Conservation (phyloP, 139 green algal genomes). For the Tetradesmus lagerheimii region DNA sequence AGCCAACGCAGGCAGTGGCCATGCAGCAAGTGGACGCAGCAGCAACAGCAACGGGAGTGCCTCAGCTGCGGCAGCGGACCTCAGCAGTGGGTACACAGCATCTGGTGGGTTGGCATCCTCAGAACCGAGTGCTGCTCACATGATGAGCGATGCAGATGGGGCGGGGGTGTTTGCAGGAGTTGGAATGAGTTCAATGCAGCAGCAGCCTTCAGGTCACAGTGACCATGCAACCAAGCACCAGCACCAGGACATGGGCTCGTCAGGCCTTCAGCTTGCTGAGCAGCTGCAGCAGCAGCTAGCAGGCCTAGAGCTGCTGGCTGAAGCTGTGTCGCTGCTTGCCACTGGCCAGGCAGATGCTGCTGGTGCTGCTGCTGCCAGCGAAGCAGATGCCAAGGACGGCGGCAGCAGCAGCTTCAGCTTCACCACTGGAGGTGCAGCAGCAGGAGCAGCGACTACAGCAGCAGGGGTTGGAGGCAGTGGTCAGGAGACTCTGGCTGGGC, state of each 20-base stretch:
- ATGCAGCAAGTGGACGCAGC: neutral
- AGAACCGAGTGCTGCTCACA: neutral
- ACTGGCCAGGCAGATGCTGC: constrained; percentile 17
- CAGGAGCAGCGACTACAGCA: neutral
- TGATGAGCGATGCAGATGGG: neutral
- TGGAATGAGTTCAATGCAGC: neutral
- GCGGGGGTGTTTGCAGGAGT: too few relatives aligned
- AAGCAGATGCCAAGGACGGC: neutral
- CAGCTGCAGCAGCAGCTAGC: neutral
- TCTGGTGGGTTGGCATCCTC: neutral
- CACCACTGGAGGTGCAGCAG: neutral
- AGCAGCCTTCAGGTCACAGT: neutral
- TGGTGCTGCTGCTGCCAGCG: neutral
- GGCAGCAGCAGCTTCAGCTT: neutral
- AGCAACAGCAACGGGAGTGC: neutral
- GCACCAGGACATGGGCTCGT: neutral
- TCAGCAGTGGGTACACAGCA: neutral
- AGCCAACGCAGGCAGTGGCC: neutral
- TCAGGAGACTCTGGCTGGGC: neutral
- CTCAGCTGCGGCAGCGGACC: neutral
- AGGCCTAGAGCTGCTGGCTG: neutral
- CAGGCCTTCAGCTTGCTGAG: too few relatives aligned
- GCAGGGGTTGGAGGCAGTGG: too few relatives aligned
- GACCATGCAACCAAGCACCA: neutral
- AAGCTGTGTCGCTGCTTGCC: constrained; percentile 16